Evolutionary conservation across 78 protist species (phyloP).

Genomic region (Dictyostelium purpureum): DNA sequence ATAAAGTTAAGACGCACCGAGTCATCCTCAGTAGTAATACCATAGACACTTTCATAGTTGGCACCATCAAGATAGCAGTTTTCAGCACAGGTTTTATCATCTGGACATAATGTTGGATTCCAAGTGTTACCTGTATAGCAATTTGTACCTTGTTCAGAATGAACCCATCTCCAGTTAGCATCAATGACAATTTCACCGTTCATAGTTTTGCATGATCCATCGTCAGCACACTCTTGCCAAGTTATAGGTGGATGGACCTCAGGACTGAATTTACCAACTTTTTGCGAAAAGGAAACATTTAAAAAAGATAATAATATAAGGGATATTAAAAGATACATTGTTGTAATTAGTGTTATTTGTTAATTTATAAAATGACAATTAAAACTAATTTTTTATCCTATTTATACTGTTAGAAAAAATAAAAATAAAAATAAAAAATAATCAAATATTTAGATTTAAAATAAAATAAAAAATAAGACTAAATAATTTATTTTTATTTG

Average conservation of each 20-base stretch:
- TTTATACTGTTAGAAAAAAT: too few species aligned
- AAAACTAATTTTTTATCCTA: too few species aligned
- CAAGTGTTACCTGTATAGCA: conserved; percentile 84
- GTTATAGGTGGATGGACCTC: conserved; percentile 69
- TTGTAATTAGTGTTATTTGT: neutral
- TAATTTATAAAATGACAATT: too few species aligned
- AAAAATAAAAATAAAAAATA: too few species aligned
- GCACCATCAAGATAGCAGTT: conserved; percentile 83
- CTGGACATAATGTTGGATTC: conserved; percentile 74
- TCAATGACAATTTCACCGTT: conserved; percentile 51
- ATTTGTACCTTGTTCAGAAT: conserved; percentile 50
- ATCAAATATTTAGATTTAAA: too few species aligned
- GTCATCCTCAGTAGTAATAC: conserved; percentile 41
- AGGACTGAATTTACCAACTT: conserved; percentile 41
- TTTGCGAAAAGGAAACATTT: neutral
- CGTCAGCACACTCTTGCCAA: conserved; percentile 24
- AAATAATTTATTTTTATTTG: too few species aligned
- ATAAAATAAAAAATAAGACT: too few species aligned
- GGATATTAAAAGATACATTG: neutral
- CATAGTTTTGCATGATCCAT: conserved; percentile 18
- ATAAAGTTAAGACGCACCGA: conserved; percentile 58
- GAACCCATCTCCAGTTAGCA: conserved; percentile 85
- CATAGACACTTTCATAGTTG: conserved; percentile 61
- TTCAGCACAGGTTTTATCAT: conserved; percentile 56
- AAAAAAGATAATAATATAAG: neutral